Base-by-base conservation (phyloP, 805 yeast genomes). In the Maudiozyma pseudohumilis region DNA sequence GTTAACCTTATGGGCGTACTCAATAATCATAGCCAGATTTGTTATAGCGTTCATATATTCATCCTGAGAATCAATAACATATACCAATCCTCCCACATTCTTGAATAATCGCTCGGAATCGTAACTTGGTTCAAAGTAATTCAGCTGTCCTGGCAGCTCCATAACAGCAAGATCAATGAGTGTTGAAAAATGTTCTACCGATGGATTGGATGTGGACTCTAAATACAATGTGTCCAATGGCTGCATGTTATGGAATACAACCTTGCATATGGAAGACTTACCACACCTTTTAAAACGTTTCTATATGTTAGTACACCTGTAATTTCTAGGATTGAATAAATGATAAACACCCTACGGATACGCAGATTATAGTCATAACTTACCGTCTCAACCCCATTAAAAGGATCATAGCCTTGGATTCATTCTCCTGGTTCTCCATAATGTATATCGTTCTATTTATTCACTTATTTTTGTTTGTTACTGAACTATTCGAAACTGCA, bases 171-270 rank as follows among this genome's bases (percentile, higher is more conserved):
- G 64, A 55, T 88, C 92, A 29, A 88, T 84, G 36, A 89, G 66
- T 8, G 96, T 84, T 34, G 78, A 72, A 55, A 87, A 83, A 51
- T 75, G 82, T 50, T 87, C 95, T 11, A 81, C 72, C 3, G 94
- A 82, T 4, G 96, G 96, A 51, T 79, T 82, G 2, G 94, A 74
- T 0, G 98, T 89, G 36, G 88, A 77, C 49, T 89, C 97, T 38
- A 92, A 63, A 52, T 89, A 89, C 32, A 89, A 60, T 0, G 97
- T 88, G 52, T 89, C 96, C 43, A 87, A 66, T 1, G 98, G 96
- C 54, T 84, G 95, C 94, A 92, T 86, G 55, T 85, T 83, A 59
- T 89, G 95, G 61, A 92, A 92, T 2, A 92, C 94, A 11, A 92
- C 97, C 55, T 89, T 87, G 52, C 96, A 80, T 23, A 92, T 92